Base-by-base conservation (phyloP, 768 basidiomycete genomes). In the Phylloporus rhodoxanthus region DNA sequence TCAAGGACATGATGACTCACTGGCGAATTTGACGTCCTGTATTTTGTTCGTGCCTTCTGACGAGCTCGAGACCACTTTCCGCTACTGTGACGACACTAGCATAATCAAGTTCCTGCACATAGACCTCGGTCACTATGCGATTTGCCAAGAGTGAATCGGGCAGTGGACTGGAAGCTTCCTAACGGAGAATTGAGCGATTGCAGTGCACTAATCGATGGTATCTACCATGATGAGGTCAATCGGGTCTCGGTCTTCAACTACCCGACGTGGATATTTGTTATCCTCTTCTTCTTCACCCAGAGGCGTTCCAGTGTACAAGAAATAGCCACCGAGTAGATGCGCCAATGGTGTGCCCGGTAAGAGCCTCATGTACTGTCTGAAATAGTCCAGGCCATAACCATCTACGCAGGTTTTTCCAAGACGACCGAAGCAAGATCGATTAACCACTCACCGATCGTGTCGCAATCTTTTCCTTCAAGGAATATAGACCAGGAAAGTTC, bases 401-500 rank as follows among this genome's bases (percentile, higher is more conserved):
- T 74, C 91, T 89, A 53, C 51, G 42, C 11, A 29, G 29, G 8
- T 10, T 52, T 33, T 53, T 48, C 20, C 50, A 13, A 56, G 43
- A 21, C 30, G 6, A 21, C n/a, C 20, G 28, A 26, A 9, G 43
- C 4, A 47, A 45, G 32, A 32, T 11, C 40, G 17, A 53, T 51
- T n/a, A 53, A 43, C 15, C 45, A 66, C 80, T 60, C 60, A 91
- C 91, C 77, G 8, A 89, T 72, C 5, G 74, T 73, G 23, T 80
- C 81, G 33, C 71, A 75, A 62, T 98, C 85, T 47, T 72, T 78
- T 53, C 80, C 77, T 60, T 98, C 91, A 38, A 97, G 72, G 53
- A 76, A 81, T 4, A 87, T 65, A 23, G 69, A 74, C 95, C 96
- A 99, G 1, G 88, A 91, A 21, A 84, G 63, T 59, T 90, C 85